Evolutionary conservation across 1,139 yeast species (phyloP), one percentile per base, ranked within the genome.

Genomic region (Scheffersomyces stambukii): DNA sequence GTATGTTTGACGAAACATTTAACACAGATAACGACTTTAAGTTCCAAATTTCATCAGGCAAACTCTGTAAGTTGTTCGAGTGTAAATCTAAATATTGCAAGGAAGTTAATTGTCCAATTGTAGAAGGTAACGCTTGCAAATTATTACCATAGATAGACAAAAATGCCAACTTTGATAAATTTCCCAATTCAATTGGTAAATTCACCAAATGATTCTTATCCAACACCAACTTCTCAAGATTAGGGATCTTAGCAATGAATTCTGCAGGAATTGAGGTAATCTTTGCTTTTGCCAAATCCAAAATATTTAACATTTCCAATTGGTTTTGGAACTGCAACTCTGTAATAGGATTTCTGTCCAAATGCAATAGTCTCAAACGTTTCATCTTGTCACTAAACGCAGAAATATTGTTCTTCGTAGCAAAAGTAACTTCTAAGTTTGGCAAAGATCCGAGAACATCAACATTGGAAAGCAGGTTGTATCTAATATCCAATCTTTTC

Each of bases 191-290:
- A 3, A 71, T 65, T 0, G 98, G 96, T 15, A 91, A 56, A 14
- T 76, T 70, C 4, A 83, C 84, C 46, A 91, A 67, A 50, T 84
- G 95, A 49, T 91, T 91, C 45, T 81, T 79, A 54, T 86, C 94
- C 39, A 91, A 59, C 13, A 78, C 78, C 40, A 91, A 60, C 38
- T 77, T 81, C 47, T 85, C 95, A 31, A 88, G 64, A 37, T 76
- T 74, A 0, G 82, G 75, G 26, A 88, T 65, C 42, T 69, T 73
- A 10, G 68, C 60, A 25, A 86, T 65, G 40, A 86, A 75, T 18
- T 74, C 76, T 3, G 75, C 66, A 1, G 91, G 82, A 25, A 91
- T 64, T 3, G 82, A 68, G 0, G 95, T 77, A 25, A 89, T 64
- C 48, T 85, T 88, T 1, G 95, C 96, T 46, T 82, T 83, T 7